Evolutionary conservation across 495 filamentous ascomycete genomes (phyloP).

Genomic region (Neurospora sp.): DNA sequence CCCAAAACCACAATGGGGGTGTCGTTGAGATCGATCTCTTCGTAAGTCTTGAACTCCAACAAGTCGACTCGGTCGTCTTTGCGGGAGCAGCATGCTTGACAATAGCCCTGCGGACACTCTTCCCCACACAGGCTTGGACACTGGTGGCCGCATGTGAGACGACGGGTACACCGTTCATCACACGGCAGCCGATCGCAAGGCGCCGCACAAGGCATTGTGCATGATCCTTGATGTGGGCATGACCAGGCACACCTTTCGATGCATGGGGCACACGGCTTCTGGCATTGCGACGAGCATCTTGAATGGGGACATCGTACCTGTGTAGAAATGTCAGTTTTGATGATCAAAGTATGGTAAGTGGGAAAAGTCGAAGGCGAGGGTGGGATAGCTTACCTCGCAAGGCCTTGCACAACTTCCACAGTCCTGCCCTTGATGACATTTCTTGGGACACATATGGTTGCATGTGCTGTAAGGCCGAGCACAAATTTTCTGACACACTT

Average conservation of each 20-base stretch:
- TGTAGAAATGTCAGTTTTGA: too few relatives aligned
- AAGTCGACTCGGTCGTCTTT: constrained; percentile 28
- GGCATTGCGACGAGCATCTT: too few relatives aligned
- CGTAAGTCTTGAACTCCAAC: constrained; percentile 13
- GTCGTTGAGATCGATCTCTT: constrained; percentile 12
- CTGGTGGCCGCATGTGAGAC: constrained; percentile 54
- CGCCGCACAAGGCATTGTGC: constrained; percentile 60
- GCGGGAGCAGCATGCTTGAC: constrained; percentile 44
- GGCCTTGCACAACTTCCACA: too few relatives aligned
- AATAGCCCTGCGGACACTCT: constrained; percentile 46
- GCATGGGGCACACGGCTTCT: too few relatives aligned
- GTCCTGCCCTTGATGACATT: too few relatives aligned
- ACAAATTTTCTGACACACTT: too few relatives aligned
- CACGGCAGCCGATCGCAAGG: constrained; percentile 64
- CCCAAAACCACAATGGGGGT: constrained; percentile 31
- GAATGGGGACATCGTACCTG: too few relatives aligned
- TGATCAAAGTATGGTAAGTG: too few relatives aligned
- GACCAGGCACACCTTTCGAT: constrained; percentile 11
- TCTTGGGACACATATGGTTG: too few relatives aligned
- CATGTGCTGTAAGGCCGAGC: too few relatives aligned
- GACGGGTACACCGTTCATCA: constrained; percentile 46
- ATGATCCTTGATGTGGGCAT: constrained; percentile 42
- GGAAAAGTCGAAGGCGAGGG: too few relatives aligned
- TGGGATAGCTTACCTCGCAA: too few relatives aligned
- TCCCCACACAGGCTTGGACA: constrained; percentile 44